Evolutionary conservation across 768 basidiomycete genomes (phyloP).

Genomic region (Coprinopsis sp.): DNA sequence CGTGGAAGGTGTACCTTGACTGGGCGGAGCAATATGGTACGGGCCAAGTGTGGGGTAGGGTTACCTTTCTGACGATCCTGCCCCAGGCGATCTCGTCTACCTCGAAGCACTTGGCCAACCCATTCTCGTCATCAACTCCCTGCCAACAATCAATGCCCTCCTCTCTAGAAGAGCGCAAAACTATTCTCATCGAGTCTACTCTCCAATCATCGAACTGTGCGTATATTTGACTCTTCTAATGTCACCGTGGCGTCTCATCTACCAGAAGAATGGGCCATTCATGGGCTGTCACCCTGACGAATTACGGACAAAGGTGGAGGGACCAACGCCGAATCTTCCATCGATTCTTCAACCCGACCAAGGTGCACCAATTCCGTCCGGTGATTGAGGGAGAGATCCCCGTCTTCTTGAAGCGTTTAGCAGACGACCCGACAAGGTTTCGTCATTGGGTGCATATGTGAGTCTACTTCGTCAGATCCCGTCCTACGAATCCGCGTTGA

Average conservation of each 20-base stretch:
- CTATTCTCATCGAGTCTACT: constrained; percentile 8
- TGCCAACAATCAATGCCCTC: neutral
- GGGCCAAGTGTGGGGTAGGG: neutral
- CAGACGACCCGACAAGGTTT: too few species aligned
- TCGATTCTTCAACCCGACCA: constrained; percentile 11
- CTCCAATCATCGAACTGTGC: too few species aligned
- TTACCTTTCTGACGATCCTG: neutral
- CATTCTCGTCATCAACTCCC: neutral
- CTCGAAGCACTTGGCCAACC: constrained; percentile 11
- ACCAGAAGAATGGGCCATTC: too few species aligned
- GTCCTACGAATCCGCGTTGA: too few species aligned
- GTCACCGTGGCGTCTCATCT: too few species aligned
- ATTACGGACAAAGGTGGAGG: constrained; percentile 36
- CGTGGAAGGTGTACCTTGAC: neutral
- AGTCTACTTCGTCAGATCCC: too few species aligned
- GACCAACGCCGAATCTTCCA: constrained; percentile 35
- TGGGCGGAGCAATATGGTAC: neutral
- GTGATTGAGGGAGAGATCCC: constrained; percentile 5
- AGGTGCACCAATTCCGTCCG: constrained; percentile 6
- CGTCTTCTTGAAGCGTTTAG: too few species aligned
- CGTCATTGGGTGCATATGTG: neutral
- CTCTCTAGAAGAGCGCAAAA: constrained; percentile 13
- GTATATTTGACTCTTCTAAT: too few species aligned
- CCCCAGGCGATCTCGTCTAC: constrained; percentile 6
- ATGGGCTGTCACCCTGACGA: too few species aligned